A percentile compares a stretch with the other conserved stretches of the same genome.
These are phyloP conservation scores for Alternaria infectoria DNA, from an alignment of 2,329 filamentous ascomycete species.

Conservation along the genomic window DNA sequence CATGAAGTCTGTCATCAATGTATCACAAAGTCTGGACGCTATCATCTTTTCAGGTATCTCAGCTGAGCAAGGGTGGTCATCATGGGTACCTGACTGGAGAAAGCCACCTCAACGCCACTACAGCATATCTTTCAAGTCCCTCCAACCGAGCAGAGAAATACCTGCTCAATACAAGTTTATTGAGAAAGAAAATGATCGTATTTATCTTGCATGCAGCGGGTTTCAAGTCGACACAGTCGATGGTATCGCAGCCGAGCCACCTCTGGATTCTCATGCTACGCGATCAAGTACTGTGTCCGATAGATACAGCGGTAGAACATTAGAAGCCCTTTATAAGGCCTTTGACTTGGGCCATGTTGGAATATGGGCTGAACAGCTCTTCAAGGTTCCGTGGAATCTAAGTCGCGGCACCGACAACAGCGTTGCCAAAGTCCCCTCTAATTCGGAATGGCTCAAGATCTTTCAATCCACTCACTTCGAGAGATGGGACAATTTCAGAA, in stretches of 20 bases:
- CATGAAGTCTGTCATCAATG: neutral
- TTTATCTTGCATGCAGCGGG: neutral
- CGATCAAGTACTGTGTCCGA: rapidly evolving
- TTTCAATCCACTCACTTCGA: neutral
- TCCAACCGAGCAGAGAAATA: neutral
- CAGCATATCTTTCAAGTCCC: rapidly evolving
- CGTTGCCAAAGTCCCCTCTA: neutral
- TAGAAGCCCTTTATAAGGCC: rapidly evolving
- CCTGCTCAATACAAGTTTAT: neutral
- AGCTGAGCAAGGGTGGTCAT: neutral
- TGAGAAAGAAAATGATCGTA: rapidly evolving
- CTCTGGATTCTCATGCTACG: too few relatives aligned
- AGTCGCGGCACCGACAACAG: neutral
- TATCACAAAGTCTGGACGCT: rapidly evolving
- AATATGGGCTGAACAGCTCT: rapidly evolving
- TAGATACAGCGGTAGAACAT: neutral
- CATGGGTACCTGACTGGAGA: neutral
- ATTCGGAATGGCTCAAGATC: neutral
- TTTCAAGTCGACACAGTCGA: neutral
- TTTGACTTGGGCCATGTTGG: neutral
- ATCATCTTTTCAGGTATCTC: neutral
- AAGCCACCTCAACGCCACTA: neutral
- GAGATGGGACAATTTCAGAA: neutral
- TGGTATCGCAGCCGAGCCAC: neutral
- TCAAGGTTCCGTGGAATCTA: neutral